Base-by-base conservation (phyloP, 805 yeast species). In the Kazachstania taianensis region DNA sequence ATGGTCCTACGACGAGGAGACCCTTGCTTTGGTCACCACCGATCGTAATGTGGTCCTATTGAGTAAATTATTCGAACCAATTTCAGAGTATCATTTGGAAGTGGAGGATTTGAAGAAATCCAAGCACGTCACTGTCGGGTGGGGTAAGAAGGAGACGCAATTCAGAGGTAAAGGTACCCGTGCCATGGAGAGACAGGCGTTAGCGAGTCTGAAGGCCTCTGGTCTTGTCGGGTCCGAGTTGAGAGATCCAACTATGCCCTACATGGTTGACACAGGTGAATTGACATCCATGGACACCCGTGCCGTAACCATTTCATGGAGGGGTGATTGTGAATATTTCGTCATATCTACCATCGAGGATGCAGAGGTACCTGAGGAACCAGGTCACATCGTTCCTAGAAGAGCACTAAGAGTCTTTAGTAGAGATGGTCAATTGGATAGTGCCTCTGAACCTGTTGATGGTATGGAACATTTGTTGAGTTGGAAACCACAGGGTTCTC, bases 111-210 rank as follows among this genome's bases (percentile, higher is more conserved):
- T 87, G 32, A 55, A 62, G 23, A 61, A 73, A 33, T 78, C 86
- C 2, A 78, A 77, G 45, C 95, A 92, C 53, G 96, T 92, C 25
- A 79, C 89, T 19, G 96, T 92, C 29, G 99, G 99, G 18, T 92
- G 99, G 99, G 99, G 99, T 52, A 82, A 81, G 42, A 78, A 80
- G 46, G 97, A 89, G 57, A 92, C 99, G 0, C 99, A 92, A 61
- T 92, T 92, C 59, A 77, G 81, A 59, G 99, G 99, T 35, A 78
- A 73, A 51, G 98, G 98, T 43, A 92, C 82, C 20, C 79, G 78
- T 49, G 85, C 81, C 6, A 52, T 73, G 41, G 94, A 81, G 59
- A 70, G 89, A 59, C 81, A 53, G 18, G 68, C 71, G 5, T 43
- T 66, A 26, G 66, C 77, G 50, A 55, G 67, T 40, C 52, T 67